Percentiles rank a stretch among this genome's conserved stretches.
Evolutionary conservation across 1,284 basidiomycete species (phyloP).

Genomic region (Filobasidium uniguttulatum): DNA sequence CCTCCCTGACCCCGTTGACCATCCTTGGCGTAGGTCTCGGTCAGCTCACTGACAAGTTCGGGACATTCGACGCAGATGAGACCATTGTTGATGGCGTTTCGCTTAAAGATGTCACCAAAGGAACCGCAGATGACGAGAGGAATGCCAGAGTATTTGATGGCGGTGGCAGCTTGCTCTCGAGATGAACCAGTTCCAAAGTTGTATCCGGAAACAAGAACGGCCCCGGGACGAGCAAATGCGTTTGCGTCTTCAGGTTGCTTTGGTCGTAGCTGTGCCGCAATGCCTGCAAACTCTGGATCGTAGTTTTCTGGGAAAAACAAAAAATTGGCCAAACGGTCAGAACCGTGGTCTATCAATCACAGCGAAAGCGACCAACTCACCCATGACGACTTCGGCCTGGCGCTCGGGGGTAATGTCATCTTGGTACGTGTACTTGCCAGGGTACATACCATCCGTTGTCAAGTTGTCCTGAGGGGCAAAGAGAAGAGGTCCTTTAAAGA

Average conservation of each 20-base stretch:
- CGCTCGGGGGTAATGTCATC: constrained; percentile 93
- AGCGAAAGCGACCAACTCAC: constrained; percentile 17
- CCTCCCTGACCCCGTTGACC: constrained; percentile 64
- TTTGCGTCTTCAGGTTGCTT: constrained; percentile 18
- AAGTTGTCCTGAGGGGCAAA: constrained; percentile 96
- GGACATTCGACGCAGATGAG: constrained; percentile 89
- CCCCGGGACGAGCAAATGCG: constrained; percentile 41
- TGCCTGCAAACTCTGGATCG: constrained; percentile 69
- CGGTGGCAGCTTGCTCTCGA: constrained; percentile 97
- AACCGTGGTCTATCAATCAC: not conserved
- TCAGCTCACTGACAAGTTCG: constrained; percentile 74
- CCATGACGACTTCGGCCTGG: constrained; percentile 83
- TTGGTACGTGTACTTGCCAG: constrained; percentile 98
- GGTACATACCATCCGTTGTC: constrained; percentile 97
- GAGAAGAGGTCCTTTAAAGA: constrained; percentile 69
- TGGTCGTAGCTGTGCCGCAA: constrained; percentile 49
- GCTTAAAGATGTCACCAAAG: constrained; percentile 98
- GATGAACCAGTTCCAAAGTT: constrained; percentile 99
- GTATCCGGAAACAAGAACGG: constrained; percentile 80
- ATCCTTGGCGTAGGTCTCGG: constrained; percentile 54
- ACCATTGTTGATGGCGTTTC: constrained; percentile 98
- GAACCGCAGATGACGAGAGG: constrained; percentile 89
- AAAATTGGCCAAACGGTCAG: not conserved
- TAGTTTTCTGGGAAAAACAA: constrained; percentile 63
- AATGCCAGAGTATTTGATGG: constrained; percentile 83